Evolutionary conservation across 2,329 filamentous ascomycete genomes (phyloP).

Genomic region (Penicillium sp.): DNA sequence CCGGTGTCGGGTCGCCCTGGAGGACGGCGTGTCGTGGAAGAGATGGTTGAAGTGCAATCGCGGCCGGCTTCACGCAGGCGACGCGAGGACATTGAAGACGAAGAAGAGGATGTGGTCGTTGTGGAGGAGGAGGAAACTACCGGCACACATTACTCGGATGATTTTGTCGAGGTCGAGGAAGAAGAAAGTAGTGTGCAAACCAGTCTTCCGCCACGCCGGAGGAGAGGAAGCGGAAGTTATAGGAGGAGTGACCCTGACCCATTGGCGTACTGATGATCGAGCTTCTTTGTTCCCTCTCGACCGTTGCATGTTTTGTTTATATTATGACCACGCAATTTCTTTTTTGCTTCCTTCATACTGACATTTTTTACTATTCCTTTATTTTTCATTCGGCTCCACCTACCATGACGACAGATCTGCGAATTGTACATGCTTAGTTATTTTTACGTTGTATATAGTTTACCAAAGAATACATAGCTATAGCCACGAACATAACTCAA

Average conservation of each 20-base stretch:
- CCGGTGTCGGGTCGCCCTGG: slow-evolving; percentile 25
- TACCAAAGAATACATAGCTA: not conserved
- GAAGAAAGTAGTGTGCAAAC: slow-evolving; percentile 33
- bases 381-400: not conserved
- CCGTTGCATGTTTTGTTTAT: not conserved
- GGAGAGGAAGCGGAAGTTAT: slow-evolving; percentile 12
- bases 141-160: slow-evolving; percentile 17
- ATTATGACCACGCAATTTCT: not conserved
- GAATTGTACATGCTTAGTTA: not conserved
- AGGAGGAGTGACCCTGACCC: slow-evolving; percentile 14
- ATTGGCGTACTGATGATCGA: slow-evolving; percentile 12
- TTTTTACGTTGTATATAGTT: slow-evolving; percentile 8
- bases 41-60: slow-evolving; percentile 32
- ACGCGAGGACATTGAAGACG: not conserved
- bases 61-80: slow-evolving; percentile 25
- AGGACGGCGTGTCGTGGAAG: slow-evolving; percentile 18
- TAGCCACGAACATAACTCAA: not conserved
- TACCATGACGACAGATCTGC: not conserved
- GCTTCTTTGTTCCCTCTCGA: not conserved
- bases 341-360: not conserved
- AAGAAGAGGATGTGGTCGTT: slow-evolving; percentile 48
- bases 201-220: slow-evolving; percentile 15
- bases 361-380: not conserved
- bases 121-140: slow-evolving; percentile 58
- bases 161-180: slow-evolving; percentile 35